These are phyloP conservation scores for Wickerhamiella domercqiae DNA, from an alignment of 805 yeast species.

Conservation along the genomic window DNA sequence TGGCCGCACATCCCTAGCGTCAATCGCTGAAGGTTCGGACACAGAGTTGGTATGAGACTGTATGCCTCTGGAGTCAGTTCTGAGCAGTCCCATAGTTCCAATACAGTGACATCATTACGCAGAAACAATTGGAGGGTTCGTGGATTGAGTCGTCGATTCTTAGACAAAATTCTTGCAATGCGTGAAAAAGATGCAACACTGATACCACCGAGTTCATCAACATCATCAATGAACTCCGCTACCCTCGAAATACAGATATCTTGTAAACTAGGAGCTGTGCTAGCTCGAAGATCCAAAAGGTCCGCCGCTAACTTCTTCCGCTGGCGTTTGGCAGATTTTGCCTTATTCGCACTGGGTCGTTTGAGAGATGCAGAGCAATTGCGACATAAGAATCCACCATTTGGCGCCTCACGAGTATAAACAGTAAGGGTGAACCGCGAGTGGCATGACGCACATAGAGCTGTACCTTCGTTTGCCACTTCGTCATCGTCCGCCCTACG, in stretches of 20 bases:
- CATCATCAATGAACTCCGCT: conserved; percentile 51
- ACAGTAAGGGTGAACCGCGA: conserved; percentile 44
- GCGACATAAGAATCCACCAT: conserved; percentile 42
- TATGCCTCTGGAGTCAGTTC: conserved; percentile 50
- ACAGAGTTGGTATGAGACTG: conserved; percentile 55
- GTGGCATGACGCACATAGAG: conserved; percentile 49
- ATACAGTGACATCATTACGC: conserved; percentile 35
- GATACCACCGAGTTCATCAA: conserved; percentile 75
- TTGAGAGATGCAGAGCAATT: conserved; percentile 37
- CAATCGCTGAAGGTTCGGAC: conserved; percentile 54
- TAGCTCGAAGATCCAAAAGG: conserved; percentile 53
- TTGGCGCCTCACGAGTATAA: conserved; percentile 35
- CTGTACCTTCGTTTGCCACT: conserved; percentile 32
- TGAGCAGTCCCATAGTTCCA: conserved; percentile 91
- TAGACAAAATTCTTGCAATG: conserved; percentile 60
- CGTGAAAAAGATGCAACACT: conserved; percentile 57
- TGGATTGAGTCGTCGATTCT: conserved; percentile 65
- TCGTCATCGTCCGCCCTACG: conserved; percentile 13
- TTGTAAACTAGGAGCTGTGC: conserved; percentile 51
- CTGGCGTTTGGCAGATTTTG: conserved; percentile 39
- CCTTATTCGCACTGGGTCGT: conserved; percentile 31
- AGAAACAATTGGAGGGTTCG: conserved; percentile 61
- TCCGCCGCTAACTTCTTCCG: conserved; percentile 76
- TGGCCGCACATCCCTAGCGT: conserved; percentile 88
- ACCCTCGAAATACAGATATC: conserved; percentile 62